Evolutionary conservation across 2,329 filamentous ascomycete species (phyloP), one percentile per base, ranked within the genome.

Genomic region (Arachnomyces sp.): DNA sequence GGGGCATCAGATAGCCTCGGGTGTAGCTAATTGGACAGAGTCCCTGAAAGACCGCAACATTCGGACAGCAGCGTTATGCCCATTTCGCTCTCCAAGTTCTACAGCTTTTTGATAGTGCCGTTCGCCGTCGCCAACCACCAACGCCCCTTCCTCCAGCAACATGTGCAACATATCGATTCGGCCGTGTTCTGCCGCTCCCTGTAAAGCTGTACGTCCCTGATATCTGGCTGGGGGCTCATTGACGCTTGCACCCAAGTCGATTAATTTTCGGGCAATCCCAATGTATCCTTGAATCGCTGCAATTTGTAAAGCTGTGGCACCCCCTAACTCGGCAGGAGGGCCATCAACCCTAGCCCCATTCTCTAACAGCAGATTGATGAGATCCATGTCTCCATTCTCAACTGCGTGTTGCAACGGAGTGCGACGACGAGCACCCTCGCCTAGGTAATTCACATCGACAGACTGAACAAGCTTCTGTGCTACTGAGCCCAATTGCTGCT

Each of bases 131-230:
- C 47, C 49, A 2, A 34, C 31, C 6, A 51, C 28, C 12, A 38
- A 15, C 2, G 47, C 55, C 15, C 51, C 53, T 16, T 46, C 39
- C 9, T 56, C 37, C 7, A 60, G 38, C 12, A 60, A 49, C 29
- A 58, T 37, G 28, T 56, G 46, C 9, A 57, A 30, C 46, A 53
- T 52, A 32, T 59, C 56, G 13, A 59, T 47, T 7, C 51, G 49
- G 16, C 55, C 56, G 11, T 51, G 32, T 35, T 58, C 52, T 28
- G 56, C 52, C 3, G 56, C 54, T 7, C 49, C 56, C 38, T 54
- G 46, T 3, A 59, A 37, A 3, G 57, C 53, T 2, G 56, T 55
- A 16, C 50, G 38, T 18, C 56, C 56, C 3, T 52, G 39, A 0
- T 31, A 7, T 9, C 14, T 16, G 16, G 52, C 48, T 3, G 42